These are phyloP conservation scores for Ascoidea rubescens DNA, from an alignment of 805 yeast genomes.

Conservation along the genomic window DNA sequence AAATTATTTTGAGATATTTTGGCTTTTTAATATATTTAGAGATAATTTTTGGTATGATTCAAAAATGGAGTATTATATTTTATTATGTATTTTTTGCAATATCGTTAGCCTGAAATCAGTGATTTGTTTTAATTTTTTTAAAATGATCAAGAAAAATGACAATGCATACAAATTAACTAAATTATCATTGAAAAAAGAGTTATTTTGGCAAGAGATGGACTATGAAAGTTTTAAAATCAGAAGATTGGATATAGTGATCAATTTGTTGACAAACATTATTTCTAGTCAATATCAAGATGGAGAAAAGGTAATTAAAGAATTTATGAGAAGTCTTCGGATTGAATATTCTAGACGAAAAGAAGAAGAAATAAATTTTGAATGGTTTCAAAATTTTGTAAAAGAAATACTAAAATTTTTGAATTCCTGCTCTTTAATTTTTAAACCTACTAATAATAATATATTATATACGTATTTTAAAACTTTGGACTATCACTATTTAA, in stretches of 20 bases:
- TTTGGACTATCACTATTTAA: neutral
- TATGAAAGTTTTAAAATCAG: neutral
- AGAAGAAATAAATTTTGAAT: neutral
- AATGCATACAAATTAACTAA: too few relatives aligned
- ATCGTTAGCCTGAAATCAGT: too few relatives aligned
- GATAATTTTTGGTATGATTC: neutral
- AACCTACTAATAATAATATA: too few relatives aligned
- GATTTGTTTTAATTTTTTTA: too few relatives aligned
- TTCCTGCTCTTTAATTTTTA: neutral
- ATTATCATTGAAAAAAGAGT: too few relatives aligned
- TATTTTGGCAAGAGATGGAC: neutral
- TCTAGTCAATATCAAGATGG: neutral
- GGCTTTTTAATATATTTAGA: too few relatives aligned
- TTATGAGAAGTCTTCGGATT: neutral
- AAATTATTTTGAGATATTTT: too few relatives aligned
- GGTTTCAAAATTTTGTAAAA: too few relatives aligned
- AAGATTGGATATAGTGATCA: neutral
- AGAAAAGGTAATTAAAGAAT: neutral
- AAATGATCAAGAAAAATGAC: too few relatives aligned
- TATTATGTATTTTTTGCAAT: too few relatives aligned
- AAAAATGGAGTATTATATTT: too few relatives aligned
- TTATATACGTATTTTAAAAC: neutral
- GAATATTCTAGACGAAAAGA: neutral
- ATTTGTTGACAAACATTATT: neutral
- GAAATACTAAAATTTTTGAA: neutral